Evolutionary conservation across 2,329 filamentous ascomycete genomes (phyloP).

Genomic region (Colletotrichum lindemuthianum): DNA sequence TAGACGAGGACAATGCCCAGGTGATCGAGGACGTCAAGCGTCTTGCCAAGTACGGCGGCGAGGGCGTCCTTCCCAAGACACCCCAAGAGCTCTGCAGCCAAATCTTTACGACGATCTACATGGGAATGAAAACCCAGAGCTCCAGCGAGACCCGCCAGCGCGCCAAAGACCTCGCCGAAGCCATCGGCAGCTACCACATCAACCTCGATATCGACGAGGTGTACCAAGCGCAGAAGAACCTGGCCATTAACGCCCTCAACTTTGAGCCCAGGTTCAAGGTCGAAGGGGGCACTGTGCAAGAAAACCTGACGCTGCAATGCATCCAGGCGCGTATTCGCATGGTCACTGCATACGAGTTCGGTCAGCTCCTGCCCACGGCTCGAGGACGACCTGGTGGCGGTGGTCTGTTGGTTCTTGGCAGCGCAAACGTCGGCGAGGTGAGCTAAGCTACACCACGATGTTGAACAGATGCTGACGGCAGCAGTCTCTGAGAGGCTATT

Average conservation of each 20-base stretch:
- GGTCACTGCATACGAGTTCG: constrained; percentile 69
- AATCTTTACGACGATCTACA: constrained; percentile 65
- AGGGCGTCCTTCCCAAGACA: constrained; percentile 55
- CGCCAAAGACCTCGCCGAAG: constrained; percentile 67
- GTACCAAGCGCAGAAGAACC: constrained; percentile 66
- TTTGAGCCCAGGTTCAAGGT: constrained; percentile 68
- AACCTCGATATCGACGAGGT: constrained; percentile 79
- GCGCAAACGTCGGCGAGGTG: constrained; percentile 68
- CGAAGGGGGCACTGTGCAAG: constrained; percentile 68
- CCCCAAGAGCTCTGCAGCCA: constrained; percentile 65
- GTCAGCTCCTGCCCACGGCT: constrained; percentile 69
- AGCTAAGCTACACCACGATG: constrained; percentile 46
- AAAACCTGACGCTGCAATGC: constrained; percentile 71
- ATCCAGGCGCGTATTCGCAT: constrained; percentile 62
- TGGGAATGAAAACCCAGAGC: constrained; percentile 76
- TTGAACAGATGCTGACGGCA: constrained; percentile 49
- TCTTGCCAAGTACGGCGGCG: constrained; percentile 41
- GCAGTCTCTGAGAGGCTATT: constrained; percentile 51
- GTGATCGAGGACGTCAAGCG: constrained; percentile 52
- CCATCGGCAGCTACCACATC: constrained; percentile 77
- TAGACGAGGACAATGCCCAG: constrained; percentile 52
- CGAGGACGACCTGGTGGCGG: constrained; percentile 65
- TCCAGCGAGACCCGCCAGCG: constrained; percentile 73
- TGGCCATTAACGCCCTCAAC: constrained; percentile 66
- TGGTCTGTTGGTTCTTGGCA: constrained; percentile 73